Evolutionary conservation across 2,329 filamentous ascomycete genomes (phyloP), one percentile per base, ranked within the genome.

Genomic region (Cercospora janseana): DNA sequence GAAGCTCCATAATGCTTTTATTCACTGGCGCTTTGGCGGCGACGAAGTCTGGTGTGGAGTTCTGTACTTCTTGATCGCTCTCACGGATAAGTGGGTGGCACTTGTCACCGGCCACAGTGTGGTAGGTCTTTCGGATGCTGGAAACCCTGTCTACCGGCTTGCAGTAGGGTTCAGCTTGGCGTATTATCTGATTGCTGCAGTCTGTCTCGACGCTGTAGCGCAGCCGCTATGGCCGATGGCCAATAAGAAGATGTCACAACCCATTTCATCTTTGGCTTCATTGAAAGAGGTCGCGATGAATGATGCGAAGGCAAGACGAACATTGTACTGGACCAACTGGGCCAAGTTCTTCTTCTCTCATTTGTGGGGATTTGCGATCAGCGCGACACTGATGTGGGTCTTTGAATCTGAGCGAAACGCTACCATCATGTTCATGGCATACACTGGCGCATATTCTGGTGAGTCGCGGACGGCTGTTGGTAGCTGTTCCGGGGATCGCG

Each of bases 11-110:
- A 80, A 77, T 56, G 75, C 76, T 2, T 80, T 80, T 58, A 75
- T 80, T 20, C 77, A 79, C 53, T 80, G 77, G 76, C 74, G 78
- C n/a, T 77, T 78, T 51, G 76, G 77, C 4, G 76, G 75, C 28
- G 71, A 77, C 49, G 78, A 80, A 50, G 71, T 80, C 21, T 76
- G 75, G 23, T 79, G 75, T 52, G 77, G 76, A 21, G 67, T 80
- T 15, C 63, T 79, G 2, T 79, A 79, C 63, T 80, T 80, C 51
- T 58, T 80, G 7, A 69, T 79, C 27, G 78, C 78, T 5, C 71
- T 80, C 8, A 72, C 80, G 55, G 78, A 80, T 56, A 78, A 78
- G 51, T 80, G 78, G 78, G 66, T 78, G 4, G 69, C 72, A 21
- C 58, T 80, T 3, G 61, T 79, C 10, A 71, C 71, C 46, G 76